These are phyloP conservation scores for Stephanodiscus triporus DNA, from an alignment of 108 stramenopile genomes.

Conservation along the genomic window DNA sequence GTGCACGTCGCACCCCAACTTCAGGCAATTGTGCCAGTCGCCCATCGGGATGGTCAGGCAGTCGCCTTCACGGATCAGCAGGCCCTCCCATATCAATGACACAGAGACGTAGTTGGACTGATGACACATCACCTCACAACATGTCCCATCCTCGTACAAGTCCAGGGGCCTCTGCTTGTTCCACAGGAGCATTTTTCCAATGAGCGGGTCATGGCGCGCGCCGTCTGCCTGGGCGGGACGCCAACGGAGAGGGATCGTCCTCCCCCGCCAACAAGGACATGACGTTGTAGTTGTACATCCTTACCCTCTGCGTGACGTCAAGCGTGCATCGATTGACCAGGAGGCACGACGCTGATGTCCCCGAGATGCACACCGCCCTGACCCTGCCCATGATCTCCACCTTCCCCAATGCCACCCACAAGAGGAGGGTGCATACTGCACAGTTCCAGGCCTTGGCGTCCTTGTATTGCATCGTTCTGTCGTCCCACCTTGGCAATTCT, in stretches of 20 bases:
- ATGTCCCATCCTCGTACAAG: constrained; percentile 10
- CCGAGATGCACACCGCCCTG: constrained; percentile 76
- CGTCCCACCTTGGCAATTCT: constrained; percentile 64
- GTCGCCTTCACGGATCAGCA: constrained; percentile 22
- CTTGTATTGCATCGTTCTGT: constrained; percentile 49
- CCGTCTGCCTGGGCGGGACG: constrained; percentile 81
- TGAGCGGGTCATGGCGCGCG: constrained; percentile 78
- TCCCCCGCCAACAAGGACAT: background rate
- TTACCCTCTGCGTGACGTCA: constrained; percentile 50
- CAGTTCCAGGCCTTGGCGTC: constrained; percentile 69
- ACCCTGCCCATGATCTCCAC: constrained; percentile 45
- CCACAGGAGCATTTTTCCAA: constrained; percentile 92
- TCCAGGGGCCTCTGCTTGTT: constrained; percentile 67
- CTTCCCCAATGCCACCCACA: constrained; percentile 32
- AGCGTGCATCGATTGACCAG: constrained; percentile 43
- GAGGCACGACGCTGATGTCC: constrained; percentile 83
- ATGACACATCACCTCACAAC: constrained; percentile 77
- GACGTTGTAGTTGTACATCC: constrained; percentile 87
- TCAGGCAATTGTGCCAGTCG: constrained; percentile 95
- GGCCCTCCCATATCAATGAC: constrained; percentile 53
- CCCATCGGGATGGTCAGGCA: constrained; percentile 26
- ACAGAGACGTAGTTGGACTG: constrained; percentile 92
- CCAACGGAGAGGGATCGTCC: background rate
- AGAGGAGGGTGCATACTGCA: constrained; percentile 61
- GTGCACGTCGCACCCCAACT: constrained; percentile 91